Base-by-base conservation (phyloP, 371 early-diverging fungal species). In the Rhizopus delemar region DNA sequence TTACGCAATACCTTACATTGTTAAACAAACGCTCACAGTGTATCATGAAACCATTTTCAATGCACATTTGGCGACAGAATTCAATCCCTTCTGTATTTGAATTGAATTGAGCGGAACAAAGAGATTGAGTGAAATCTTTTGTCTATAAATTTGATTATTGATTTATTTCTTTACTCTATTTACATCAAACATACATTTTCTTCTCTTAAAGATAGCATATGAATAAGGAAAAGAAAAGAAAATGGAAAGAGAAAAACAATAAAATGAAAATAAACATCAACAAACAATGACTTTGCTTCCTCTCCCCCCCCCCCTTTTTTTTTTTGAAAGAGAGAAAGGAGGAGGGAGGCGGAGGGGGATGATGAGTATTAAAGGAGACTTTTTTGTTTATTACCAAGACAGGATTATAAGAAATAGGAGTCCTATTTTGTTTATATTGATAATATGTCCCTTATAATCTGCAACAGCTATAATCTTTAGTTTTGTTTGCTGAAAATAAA, bases 11-110 rank as follows among this genome's bases (percentile, higher is more conserved):
- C 41, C 62, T 69, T 71, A 75, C 75, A 60, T 62, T 67, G 52
- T 75, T 75, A 38, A 69, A 62, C 38, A 62, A 68, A 32, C 74
- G 61, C 67, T 74, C 73, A 49, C 68, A 69, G 28, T 75, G 75
- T 9, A 75, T 69, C 0, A 63, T 69, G 52, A 75, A 74, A 7
- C 79, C 79, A 41, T 65, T 70, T 49, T 75, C 71, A 34, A 57
- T 60, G 38, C 73, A 75, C 0, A 65, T 49, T n/a, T 62, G 51
- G 33, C 71, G 72, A 52, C 76, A 79, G 46, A 57, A 68, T 29
- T 79, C 73, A 32, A 75, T 60, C 15, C 73, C 79, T 13, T 69
- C 53, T 29, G 56, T 51, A 41, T 68, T 75, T 29, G 75, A 67
- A n/a, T 60, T 50, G 29, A 78, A 75, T 31, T 66, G 60, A 13